phyloP scores from a whole-genome alignment of 225 moss, liverwort and hornwort species.

The Ulota crispa region DNA sequence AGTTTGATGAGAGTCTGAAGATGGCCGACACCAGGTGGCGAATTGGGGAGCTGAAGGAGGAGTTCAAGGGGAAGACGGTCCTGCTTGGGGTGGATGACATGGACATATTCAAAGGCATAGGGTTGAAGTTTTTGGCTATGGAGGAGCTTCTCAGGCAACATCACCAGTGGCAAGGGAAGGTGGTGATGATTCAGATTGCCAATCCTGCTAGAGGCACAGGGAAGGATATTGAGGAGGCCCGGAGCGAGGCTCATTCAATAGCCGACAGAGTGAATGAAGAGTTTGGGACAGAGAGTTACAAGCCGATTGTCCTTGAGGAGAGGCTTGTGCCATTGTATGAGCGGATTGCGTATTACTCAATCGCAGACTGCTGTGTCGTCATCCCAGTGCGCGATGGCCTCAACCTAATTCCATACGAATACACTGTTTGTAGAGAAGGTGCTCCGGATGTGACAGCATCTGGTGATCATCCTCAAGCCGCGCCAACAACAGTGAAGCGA shows the following conservation, averaged over 20 bases:
- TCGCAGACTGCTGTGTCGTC: slow-evolving; percentile 96
- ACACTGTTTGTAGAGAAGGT: slow-evolving; percentile 89
- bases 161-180: slow-evolving; percentile 71
- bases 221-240: slow-evolving; percentile 86
- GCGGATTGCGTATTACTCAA: slow-evolving; percentile 87
- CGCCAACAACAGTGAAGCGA: slow-evolving; percentile 46
- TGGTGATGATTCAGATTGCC: slow-evolving; percentile 92
- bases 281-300: slow-evolving; percentile 66
- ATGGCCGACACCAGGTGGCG: slow-evolving; percentile 68
- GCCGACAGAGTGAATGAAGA: slow-evolving; percentile 74
- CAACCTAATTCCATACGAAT: slow-evolving; percentile 96
- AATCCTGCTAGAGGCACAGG: slow-evolving; percentile 89
- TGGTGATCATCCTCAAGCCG: slow-evolving; percentile 14
- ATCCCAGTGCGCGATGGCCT: slow-evolving; percentile 96
- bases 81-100: slow-evolving; percentile 97
- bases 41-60: slow-evolving; percentile 65
- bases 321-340: slow-evolving; percentile 65
- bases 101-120: slow-evolving; percentile 98
- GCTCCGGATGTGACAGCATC: slow-evolving; percentile 42
- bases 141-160: slow-evolving; percentile 88
- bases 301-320: slow-evolving; percentile 83
- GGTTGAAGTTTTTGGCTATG: slow-evolving; percentile 94
- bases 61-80: slow-evolving; percentile 80
- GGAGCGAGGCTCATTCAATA: slow-evolving; percentile 68
- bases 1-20: slow-evolving; percentile 70